A percentile compares a stretch with the other conserved stretches of the same genome.
These are phyloP conservation scores for Alternaria sp. DNA, from an alignment of 2,329 filamentous ascomycete genomes.

Conservation along the genomic window DNA sequence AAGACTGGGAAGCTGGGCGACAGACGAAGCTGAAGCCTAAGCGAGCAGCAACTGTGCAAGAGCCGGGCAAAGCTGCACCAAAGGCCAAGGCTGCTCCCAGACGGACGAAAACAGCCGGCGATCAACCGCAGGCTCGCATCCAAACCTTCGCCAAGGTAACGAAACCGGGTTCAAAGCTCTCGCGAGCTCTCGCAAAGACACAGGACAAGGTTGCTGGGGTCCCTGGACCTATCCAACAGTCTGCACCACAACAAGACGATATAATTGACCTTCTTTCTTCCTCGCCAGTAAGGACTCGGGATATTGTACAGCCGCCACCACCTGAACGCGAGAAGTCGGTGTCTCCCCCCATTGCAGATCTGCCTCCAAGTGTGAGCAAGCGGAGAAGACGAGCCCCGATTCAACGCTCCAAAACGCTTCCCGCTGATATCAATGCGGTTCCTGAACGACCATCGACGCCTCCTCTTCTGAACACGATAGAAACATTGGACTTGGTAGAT, in stretches of 20 bases:
- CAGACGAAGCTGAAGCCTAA: constrained; percentile 32
- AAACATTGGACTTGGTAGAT: constrained; percentile 36
- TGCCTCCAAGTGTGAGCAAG: constrained; percentile 41
- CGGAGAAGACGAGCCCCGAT: constrained; percentile 38
- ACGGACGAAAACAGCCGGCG: constrained; percentile 26
- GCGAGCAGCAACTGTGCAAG: constrained; percentile 27
- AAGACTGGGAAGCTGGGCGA: constrained; percentile 64
- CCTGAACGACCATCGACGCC: constrained; percentile 26
- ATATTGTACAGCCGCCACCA: neutral
- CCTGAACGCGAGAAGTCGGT: constrained; percentile 20
- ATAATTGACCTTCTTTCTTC: constrained; percentile 41
- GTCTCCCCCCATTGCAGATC: constrained; percentile 27
- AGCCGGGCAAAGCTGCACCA: constrained; percentile 23
- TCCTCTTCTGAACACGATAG: constrained; percentile 25
- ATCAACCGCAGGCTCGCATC: constrained; percentile 32
- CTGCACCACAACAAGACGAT: constrained; percentile 1
- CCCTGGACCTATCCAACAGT: neutral
- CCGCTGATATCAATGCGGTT: constrained; percentile 15
- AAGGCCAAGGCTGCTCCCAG: constrained; percentile 29
- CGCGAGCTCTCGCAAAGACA: constrained; percentile 28
- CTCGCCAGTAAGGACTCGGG: constrained; percentile 24
- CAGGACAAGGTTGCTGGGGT: constrained; percentile 11
- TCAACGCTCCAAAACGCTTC: constrained; percentile 44
- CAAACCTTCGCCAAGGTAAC: constrained; percentile 44
- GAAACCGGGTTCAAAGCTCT: constrained; percentile 37